A percentile compares a stretch with the other conserved stretches of the same genome.
phyloP scores from a whole-genome alignment of 2,329 filamentous ascomycete genomes.

The Pseudocercospora musae region DNA sequence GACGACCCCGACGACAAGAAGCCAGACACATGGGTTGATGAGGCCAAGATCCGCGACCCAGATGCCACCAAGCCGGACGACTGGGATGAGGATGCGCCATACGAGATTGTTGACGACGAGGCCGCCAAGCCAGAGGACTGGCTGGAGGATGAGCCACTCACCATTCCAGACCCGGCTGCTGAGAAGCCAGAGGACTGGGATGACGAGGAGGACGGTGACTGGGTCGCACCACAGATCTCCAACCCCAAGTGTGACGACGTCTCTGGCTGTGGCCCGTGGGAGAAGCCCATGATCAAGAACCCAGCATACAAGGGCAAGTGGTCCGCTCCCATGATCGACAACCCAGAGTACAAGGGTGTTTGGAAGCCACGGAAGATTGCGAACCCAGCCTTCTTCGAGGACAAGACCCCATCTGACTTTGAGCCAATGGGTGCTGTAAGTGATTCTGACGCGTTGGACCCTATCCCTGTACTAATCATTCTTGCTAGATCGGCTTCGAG shows the following conservation, averaged over 20 bases:
- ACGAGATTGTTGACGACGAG: constrained; percentile 90
- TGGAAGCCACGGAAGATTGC: constrained; percentile 95
- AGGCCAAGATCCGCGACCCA: constrained; percentile 85
- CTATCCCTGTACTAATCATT: constrained; percentile 13
- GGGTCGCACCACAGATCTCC: constrained; percentile 81
- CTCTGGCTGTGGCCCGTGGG: constrained; percentile 92
- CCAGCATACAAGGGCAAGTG: constrained; percentile 99
- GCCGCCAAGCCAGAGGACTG: constrained; percentile 91
- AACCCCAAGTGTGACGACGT: constrained; percentile 95
- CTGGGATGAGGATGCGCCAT: constrained; percentile 98
- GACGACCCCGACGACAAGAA: constrained; percentile 91
- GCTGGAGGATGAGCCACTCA: constrained; percentile 83
- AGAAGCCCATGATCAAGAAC: constrained; percentile 89
- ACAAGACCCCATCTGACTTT: constrained; percentile 93
- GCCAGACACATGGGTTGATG: constrained; percentile 93
- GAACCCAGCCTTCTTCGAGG: constrained; percentile 95
- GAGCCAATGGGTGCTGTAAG: constrained; percentile 96
- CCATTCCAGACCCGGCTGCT: constrained; percentile 86
- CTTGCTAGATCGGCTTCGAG: constrained; percentile 82
- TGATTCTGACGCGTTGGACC: constrained; percentile 31
- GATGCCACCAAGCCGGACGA: constrained; percentile 95
- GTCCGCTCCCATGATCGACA: constrained; percentile 88
- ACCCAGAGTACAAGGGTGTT: constrained; percentile 94
- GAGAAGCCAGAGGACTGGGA: constrained; percentile 99
- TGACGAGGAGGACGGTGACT: constrained; percentile 99